phyloP scores from a whole-genome alignment of 345 rosid species.

The Gossypioides kirkii region DNA sequence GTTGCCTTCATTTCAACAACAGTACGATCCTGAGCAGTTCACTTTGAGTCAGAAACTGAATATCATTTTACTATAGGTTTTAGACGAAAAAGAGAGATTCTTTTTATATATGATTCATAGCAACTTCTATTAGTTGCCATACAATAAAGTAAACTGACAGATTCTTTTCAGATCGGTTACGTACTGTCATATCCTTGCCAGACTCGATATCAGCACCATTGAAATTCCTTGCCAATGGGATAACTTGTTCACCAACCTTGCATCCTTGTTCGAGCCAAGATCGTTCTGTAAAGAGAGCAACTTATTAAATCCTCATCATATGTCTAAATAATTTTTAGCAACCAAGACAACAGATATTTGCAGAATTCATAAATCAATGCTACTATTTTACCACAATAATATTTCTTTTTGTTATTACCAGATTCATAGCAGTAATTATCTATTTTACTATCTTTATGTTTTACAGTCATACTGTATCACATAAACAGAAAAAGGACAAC shows the following conservation, averaged over 20 bases:
- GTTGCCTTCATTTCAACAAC: slow-evolving; percentile 67
- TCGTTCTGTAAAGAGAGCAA: slow-evolving; percentile 42
- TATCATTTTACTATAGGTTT: neutral
- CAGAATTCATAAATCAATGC: neutral
- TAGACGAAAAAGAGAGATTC: neutral
- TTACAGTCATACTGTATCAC: neutral
- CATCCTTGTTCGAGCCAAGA: slow-evolving; percentile 84
- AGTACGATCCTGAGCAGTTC: slow-evolving; percentile 44
- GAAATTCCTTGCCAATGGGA: slow-evolving; percentile 87
- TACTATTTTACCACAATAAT: neutral
- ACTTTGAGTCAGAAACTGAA: slow-evolving; percentile 15
- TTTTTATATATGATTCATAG: too few relatives aligned
- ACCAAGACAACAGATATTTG: neutral
- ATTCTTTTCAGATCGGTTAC: slow-evolving; percentile 13
- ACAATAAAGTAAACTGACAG: too few relatives aligned
- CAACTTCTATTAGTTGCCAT: too few relatives aligned
- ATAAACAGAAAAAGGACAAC: neutral
- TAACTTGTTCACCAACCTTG: slow-evolving; percentile 78
- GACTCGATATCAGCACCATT: slow-evolving; percentile 64
- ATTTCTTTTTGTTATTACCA: neutral
- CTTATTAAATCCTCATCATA: neutral
- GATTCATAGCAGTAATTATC: neutral
- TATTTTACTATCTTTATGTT: neutral
- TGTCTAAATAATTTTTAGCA: neutral
- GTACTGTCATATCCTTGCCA: slow-evolving; percentile 40